Conservation (phyloP, 2,329 filamentous ascomycete genomes). For the Pseudopyricularia cyperi region DNA sequence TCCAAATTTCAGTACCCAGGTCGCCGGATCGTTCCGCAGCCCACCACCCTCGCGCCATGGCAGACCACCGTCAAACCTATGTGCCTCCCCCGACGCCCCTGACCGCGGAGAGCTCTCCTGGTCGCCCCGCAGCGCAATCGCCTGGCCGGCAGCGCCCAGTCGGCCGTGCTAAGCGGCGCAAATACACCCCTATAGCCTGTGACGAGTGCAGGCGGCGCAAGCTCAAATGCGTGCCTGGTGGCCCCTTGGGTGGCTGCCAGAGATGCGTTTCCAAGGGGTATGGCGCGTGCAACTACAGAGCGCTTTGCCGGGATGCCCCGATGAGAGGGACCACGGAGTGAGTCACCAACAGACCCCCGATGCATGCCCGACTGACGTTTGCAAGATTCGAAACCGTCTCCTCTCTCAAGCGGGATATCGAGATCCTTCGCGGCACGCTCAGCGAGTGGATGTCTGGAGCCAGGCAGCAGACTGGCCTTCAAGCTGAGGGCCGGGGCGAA, state of each 20-base stretch:
- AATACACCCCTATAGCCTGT: neutral
- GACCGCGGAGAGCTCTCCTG: neutral
- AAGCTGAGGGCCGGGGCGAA: neutral
- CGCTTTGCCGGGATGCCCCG: slow-evolving; percentile 6
- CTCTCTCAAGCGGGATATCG: neutral
- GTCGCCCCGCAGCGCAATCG: neutral
- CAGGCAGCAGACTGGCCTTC: neutral
- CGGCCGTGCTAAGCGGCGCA: neutral
- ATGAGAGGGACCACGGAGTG: no score
- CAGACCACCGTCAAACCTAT: neutral
- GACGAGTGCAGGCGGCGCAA: slow-evolving; percentile 26
- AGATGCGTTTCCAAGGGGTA: neutral
- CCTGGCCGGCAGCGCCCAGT: neutral
- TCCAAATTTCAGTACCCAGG: no score
- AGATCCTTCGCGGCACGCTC: neutral
- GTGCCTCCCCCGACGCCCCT: neutral
- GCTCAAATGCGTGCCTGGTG: slow-evolving; percentile 22
- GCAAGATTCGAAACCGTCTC: neutral
- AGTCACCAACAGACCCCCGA: no score
- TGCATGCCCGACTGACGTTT: no score
- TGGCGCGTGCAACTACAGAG: slow-evolving; percentile 13
- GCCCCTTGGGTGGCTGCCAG: neutral
- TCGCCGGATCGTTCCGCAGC: no score
- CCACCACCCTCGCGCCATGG: neutral
- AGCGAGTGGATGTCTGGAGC: neutral